Conservation (phyloP, 2,329 filamentous ascomycete genomes). For the Trichocomaceae sp. region DNA sequence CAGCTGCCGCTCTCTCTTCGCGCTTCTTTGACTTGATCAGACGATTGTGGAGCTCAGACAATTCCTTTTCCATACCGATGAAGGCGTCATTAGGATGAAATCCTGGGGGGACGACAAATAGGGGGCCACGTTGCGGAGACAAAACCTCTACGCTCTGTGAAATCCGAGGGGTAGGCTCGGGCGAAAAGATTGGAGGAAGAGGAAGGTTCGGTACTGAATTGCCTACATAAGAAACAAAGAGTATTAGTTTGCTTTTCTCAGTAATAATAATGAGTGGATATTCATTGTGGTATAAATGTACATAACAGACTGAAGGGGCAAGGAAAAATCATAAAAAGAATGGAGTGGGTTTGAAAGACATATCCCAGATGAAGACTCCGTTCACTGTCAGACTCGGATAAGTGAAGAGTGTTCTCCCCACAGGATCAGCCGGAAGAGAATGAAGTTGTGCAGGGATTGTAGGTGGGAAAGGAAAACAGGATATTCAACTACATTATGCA, state of each 20-base stretch:
- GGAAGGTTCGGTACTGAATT: slow-evolving; percentile 21
- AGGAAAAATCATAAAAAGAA: neutral
- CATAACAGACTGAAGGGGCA: neutral
- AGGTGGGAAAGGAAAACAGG: neutral
- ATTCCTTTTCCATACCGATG: slow-evolving; percentile 53
- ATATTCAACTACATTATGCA: slow-evolving; percentile 6
- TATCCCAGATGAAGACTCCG: neutral
- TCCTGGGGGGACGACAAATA: slow-evolving; percentile 47
- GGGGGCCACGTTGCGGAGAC: slow-evolving; percentile 22
- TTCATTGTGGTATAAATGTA: slow-evolving; percentile 2
- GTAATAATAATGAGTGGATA: neutral
- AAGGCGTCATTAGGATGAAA: slow-evolving; percentile 60
- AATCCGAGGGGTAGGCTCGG: slow-evolving; percentile 19
- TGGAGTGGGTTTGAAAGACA: neutral
- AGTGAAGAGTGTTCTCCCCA: neutral
- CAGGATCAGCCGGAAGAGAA: neutral
- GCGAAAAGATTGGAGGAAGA: slow-evolving; percentile 9
- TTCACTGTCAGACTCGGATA: neutral
- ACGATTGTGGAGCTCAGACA: slow-evolving; percentile 53
- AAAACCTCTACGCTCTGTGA: slow-evolving; percentile 21
- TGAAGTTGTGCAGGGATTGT: neutral
- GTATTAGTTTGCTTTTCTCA: slow-evolving; percentile 8
- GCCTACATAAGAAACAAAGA: slow-evolving; percentile 25
- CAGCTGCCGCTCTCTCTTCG: slow-evolving; percentile 54
- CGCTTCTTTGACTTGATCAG: slow-evolving; percentile 54